Base-by-base conservation (phyloP, 2,329 filamentous ascomycete genomes). In the Phialophora expanda region DNA sequence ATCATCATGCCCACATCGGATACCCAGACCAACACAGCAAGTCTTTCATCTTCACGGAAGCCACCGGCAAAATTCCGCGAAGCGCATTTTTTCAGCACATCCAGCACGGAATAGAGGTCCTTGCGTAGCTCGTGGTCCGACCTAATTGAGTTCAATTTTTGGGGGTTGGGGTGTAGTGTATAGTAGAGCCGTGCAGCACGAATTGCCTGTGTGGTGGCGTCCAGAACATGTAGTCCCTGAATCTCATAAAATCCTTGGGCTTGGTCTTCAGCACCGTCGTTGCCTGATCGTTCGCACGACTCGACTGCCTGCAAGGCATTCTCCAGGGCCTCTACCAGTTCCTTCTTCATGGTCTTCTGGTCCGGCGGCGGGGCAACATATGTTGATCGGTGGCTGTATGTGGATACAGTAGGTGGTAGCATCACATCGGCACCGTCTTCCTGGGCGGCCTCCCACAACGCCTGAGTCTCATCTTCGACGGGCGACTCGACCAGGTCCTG, bases 131-230 rank as follows among this genome's bases (percentile, higher is more conserved):
- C 86, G 69, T 90, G 91, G 77, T 99, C 95, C 0, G 92, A 88
- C 77, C 92, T 93, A 78, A 98, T 96, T 30, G 90, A 82, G 74
- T 95, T 92, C 20, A 98, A 83, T 44, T 91, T 89, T 72, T 95
- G 90, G 1, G 93, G 92, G 61, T 93, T 85, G 74, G 96, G 91
- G 76, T 98, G 95, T 3, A 92, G 87, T 0, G 93, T 97, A 79
- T 99, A 98, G 80, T 98, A 99, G 73, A 96, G 89, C 79, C 96
- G 97, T 59, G 95, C 95, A 1, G 94, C 93, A 60, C 93, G 88
- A 71, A 99, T 98, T n/a, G 94, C 94, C 61, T 98, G 84, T 0
- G 95, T 99, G 75, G 95, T 90, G 61, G 96, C 89, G 76, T 98
- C 94, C 63, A 98, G 86, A 44, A 99, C 87, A 74, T 96, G 91